These are phyloP conservation scores for Calocera viscosa DNA, from an alignment of 768 basidiomycete genomes.

Conservation along the genomic window DNA sequence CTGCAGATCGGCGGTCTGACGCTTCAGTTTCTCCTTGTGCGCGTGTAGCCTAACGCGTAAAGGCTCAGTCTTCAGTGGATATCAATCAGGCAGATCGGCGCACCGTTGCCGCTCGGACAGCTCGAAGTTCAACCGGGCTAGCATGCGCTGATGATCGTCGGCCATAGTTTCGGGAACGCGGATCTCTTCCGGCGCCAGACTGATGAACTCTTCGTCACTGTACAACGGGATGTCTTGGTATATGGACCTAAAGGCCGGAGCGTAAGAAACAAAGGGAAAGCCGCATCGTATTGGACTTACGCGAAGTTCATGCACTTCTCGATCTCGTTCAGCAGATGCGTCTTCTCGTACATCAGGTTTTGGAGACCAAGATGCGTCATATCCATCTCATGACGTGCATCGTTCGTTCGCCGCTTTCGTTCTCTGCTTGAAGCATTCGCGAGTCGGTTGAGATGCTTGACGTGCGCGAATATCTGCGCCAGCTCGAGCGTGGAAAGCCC, in stretches of 20 bases:
- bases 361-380: conserved; percentile 75
- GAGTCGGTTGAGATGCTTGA: conserved; percentile 66
- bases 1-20: conserved; percentile 64
- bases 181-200: conserved; percentile 55
- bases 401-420: conserved; percentile 58
- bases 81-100: conserved; percentile 16
- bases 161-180: conserved; percentile 47
- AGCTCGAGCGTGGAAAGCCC: background rate
- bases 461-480: conserved; percentile 45
- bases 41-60: conserved; percentile 48
- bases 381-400: conserved; percentile 79
- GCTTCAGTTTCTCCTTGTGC: conserved; percentile 50
- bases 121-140: conserved; percentile 77
- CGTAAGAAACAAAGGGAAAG: conserved; percentile 1
- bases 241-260: conserved; percentile 48
- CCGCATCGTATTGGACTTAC: conserved; percentile 34
- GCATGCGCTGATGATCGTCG: conserved; percentile 73
- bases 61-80: background rate
- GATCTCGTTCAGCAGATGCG: conserved; percentile 82
- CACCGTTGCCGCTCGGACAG: conserved; percentile 79
- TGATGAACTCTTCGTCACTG: conserved; percentile 51
- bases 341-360: conserved; percentile 78
- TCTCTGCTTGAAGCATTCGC: conserved; percentile 58
- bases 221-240: conserved; percentile 80
- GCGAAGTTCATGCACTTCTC: conserved; percentile 87